Evolutionary conservation across 257 asterid species (phyloP).

Genomic region (Mitragyna speciosa): DNA sequence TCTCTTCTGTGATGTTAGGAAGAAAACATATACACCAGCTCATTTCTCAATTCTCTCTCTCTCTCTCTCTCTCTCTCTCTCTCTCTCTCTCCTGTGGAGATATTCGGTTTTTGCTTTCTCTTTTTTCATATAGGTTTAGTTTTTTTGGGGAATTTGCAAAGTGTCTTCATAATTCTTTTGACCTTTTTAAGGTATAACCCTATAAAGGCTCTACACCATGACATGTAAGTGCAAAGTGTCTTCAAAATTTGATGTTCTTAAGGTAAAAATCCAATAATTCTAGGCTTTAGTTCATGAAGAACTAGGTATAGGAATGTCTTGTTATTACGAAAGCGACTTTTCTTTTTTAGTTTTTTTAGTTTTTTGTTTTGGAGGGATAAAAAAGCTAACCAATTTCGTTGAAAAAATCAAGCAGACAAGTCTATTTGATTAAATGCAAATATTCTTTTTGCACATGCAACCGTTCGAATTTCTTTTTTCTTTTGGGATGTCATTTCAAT

Average conservation of each 20-base stretch:
- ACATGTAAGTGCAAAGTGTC: neutral
- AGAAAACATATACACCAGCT: no score
- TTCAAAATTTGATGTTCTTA: neutral
- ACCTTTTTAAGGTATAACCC: neutral
- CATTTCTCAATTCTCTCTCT: neutral
- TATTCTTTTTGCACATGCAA: neutral
- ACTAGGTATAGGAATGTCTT: neutral
- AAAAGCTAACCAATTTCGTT: no score
- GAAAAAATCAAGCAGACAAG: no score
- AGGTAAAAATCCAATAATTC: neutral
- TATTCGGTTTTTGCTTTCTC: no score
- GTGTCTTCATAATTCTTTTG: neutral
- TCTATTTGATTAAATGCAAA: neutral
- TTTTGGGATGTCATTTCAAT: rapidly evolving
- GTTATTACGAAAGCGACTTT: neutral
- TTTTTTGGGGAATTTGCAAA: neutral
- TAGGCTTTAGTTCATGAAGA: neutral
- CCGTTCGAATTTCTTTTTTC: no score
- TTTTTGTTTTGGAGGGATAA: no score
- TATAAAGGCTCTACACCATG: neutral
- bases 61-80: no score
- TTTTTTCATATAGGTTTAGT: neutral
- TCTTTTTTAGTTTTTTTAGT: no score
- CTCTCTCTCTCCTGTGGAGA: neutral
- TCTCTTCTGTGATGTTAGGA: no score